Evolutionary conservation across 2,329 filamentous ascomycete species (phyloP).

Genomic region (Tolypocladium amazonense): DNA sequence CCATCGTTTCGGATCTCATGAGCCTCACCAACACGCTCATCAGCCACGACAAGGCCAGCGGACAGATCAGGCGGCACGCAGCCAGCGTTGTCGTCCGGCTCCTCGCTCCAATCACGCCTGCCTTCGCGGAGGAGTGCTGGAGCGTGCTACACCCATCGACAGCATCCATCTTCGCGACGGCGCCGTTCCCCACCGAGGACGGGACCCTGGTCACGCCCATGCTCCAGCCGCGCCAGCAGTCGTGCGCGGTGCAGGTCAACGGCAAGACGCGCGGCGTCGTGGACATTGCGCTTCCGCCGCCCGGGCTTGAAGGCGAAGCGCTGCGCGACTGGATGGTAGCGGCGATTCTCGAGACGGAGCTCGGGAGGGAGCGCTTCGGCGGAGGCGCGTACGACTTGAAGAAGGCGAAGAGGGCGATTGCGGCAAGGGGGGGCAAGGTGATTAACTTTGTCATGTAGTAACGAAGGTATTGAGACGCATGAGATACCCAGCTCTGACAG

Average conservation of each 20-base stretch:
- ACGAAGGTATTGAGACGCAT: not conserved
- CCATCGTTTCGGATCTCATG: conserved; percentile 74
- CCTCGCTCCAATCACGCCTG: conserved; percentile 70
- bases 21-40: conserved; percentile 61
- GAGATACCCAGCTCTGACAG: not conserved
- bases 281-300: conserved; percentile 45
- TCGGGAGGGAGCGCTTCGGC: conserved; percentile 46
- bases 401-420: conserved; percentile 52
- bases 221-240: conserved; percentile 37
- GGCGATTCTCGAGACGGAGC: conserved; percentile 48
- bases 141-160: conserved; percentile 35
- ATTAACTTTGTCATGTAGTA: conserved; percentile 60
- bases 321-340: conserved; percentile 51
- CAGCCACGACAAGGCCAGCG: conserved; percentile 28
- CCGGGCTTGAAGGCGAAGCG: conserved; percentile 27
- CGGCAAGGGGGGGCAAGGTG: conserved; percentile 55
- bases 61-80: conserved; percentile 36
- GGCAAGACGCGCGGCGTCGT: conserved; percentile 64
- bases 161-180: conserved; percentile 30
- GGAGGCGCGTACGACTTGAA: conserved; percentile 33
- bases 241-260: conserved; percentile 66
- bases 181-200: conserved; percentile 50
- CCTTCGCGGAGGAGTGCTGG: conserved; percentile 76
- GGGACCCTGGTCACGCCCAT: conserved; percentile 35
- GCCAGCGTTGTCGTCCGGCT: conserved; percentile 53